Evolutionary conservation across 1,284 basidiomycete genomes (phyloP).

Genomic region (Fomitopsis betulina): DNA sequence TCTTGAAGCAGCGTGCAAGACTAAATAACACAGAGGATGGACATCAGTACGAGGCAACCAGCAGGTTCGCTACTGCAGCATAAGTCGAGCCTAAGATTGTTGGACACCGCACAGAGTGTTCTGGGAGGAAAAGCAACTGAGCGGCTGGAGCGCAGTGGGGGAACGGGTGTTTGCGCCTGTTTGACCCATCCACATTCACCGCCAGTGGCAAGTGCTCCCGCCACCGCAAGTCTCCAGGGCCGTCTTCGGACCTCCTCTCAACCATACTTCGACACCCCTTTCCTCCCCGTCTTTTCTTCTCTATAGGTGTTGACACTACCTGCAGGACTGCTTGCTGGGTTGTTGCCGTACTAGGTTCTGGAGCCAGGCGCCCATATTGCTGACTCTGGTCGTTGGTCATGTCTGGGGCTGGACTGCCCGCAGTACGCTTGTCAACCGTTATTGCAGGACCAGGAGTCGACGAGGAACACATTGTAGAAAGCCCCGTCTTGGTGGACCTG

Average conservation of each 20-base stretch:
- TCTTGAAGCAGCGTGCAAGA: no score
- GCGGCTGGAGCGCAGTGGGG: neutral
- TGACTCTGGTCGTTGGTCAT: constrained; percentile 19
- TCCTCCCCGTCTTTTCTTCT: constrained; percentile 1
- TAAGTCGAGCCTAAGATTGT: neutral
- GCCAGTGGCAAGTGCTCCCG: neutral
- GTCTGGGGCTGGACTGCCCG: constrained; percentile 29
- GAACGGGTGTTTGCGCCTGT: constrained; percentile 10
- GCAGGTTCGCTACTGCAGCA: neutral
- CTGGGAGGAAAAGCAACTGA: neutral
- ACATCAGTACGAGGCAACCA: no score
- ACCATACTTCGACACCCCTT: constrained; percentile 1
- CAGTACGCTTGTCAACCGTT: constrained; percentile 33
- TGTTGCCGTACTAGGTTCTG: constrained; percentile 11
- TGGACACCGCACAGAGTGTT: neutral
- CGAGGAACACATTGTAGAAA: constrained; percentile 28
- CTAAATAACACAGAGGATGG: no score
- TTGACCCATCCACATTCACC: constrained; percentile 7
- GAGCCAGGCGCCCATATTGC: constrained; percentile 9
- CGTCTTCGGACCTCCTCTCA: constrained; percentile 11
- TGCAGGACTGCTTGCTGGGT: no score
- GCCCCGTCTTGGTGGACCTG: constrained; percentile 35
- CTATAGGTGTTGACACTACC: neutral
- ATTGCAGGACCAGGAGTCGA: constrained; percentile 24
- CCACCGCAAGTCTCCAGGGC: constrained; percentile 3